Base-by-base conservation (phyloP, 2,329 filamentous ascomycete species). In the Pseudocercospora eumusae region DNA sequence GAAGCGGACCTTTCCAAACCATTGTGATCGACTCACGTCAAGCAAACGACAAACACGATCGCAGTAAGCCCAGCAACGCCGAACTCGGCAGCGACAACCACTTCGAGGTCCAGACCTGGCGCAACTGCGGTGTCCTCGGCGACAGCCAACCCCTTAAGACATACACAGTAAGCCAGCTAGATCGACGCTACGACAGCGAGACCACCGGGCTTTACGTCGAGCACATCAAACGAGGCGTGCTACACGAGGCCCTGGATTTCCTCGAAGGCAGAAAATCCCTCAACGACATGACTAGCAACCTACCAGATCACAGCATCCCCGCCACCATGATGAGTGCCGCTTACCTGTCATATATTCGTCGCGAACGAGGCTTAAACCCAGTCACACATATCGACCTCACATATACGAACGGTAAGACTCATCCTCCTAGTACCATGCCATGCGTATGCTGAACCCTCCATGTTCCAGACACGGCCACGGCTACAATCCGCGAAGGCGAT, bases 1-100 rank as follows among this genome's bases (percentile, higher is more conserved):
- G 49, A 53, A 27, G 49, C 10, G 49, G 49, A 27, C 49, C 49
- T 27, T 53, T 53, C 27, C 49, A 53, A n/a, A 53, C 49, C 18
- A 27, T 53, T 28, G 49, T 53, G 5, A 53, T 53, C 49, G 21
- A 53, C 23, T 53, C 49, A 7, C 49, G 49, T 23, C 49, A 53
- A 53, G 49, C 49, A 53, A 42, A 42, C 36, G 36, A 42, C 9
- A 42, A 42, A 42, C 36, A 42, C 9, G 36, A 42, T 42, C 36
- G 36, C 36, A 42, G 36, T 8, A 42, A 42, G 36, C 36, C 36
- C 36, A 42, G 36, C 9, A 42, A 4, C 36, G 9, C 36, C 36
- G 36, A 42, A 8, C 36, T 42, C n/a, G 36, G 36, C 36, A 42
- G 36, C 36, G 36, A 42, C 9, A 42, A 42, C 9, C 36, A 42